These are phyloP conservation scores for Neurospora sp. DNA, from an alignment of 495 filamentous ascomycete genomes.

Conservation along the genomic window DNA sequence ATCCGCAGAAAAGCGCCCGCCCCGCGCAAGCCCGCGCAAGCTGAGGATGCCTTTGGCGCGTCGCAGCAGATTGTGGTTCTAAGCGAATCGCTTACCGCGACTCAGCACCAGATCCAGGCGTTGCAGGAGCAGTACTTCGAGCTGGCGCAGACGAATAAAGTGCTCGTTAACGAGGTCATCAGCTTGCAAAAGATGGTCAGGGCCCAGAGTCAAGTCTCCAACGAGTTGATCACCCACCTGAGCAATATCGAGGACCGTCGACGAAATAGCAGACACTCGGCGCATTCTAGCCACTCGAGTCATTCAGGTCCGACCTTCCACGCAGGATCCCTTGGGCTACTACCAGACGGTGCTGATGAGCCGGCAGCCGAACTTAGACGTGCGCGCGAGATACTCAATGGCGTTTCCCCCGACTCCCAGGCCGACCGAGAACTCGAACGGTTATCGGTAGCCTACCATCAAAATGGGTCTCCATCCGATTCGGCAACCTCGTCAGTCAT, in stretches of 20 bases:
- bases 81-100: constrained; percentile 78
- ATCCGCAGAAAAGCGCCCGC: constrained; percentile 94
- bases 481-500: constrained; percentile 34
- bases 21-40: constrained; percentile 60
- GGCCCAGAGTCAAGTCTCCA: constrained; percentile 50
- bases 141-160: constrained; percentile 71
- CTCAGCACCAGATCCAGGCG: constrained; percentile 82
- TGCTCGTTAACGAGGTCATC: constrained; percentile 80
- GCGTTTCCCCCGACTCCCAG: constrained; percentile 69
- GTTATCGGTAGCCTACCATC: constrained; percentile 60
- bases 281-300: constrained; percentile 31
- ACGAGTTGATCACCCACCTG: constrained; percentile 40
- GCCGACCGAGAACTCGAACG: constrained; percentile 71
- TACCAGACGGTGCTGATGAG: constrained; percentile 47
- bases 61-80: constrained; percentile 81
- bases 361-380: constrained; percentile 77
- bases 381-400: constrained; percentile 77
- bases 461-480: constrained; percentile 41
- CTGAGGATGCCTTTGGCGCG: constrained; percentile 64
- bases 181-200: constrained; percentile 82
- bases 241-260: constrained; percentile 36
- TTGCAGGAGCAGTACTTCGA: constrained; percentile 79
- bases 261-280: constrained; percentile 31
- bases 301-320: constrained; percentile 25
- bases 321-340: constrained; percentile 17